These are phyloP conservation scores for Penicillium waksmanii DNA, from an alignment of 495 filamentous ascomycete species.

Conservation along the genomic window DNA sequence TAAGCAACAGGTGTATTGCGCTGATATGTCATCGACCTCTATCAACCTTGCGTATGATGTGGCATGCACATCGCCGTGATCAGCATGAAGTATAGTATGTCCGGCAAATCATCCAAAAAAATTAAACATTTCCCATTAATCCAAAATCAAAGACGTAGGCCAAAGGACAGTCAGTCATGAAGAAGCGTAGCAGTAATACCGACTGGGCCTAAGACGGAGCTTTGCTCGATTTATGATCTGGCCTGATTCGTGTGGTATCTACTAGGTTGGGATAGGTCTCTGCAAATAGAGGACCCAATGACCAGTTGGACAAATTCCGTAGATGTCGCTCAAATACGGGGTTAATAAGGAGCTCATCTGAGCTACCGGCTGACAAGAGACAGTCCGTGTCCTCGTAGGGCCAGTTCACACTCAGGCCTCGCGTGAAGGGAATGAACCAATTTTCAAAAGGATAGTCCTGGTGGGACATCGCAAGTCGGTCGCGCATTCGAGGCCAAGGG, in stretches of 20 bases:
- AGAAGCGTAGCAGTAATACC: constrained; percentile 9
- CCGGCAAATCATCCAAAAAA: neutral
- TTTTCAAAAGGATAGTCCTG: constrained; percentile 66
- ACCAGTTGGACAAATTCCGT: constrained; percentile 71
- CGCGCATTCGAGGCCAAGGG: constrained; percentile 75
- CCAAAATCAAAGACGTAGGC: neutral
- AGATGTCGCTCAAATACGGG: constrained; percentile 80
- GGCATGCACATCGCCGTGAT: neutral
- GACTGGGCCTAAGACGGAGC: constrained; percentile 1
- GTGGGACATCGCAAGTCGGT: constrained; percentile 55
- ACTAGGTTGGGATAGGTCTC: constrained; percentile 62
- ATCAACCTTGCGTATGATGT: neutral
- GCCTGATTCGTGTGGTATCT: constrained; percentile 55
- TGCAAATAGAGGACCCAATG: constrained; percentile 69
- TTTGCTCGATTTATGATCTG: constrained; percentile 15
- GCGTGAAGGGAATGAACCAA: constrained; percentile 79
- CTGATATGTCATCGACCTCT: neutral
- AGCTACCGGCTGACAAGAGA: constrained; percentile 57
- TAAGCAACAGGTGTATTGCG: neutral
- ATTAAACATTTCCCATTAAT: neutral
- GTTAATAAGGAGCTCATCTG: constrained; percentile 70
- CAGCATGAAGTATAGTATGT: neutral
- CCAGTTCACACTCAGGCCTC: constrained; percentile 75
- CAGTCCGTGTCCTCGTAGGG: constrained; percentile 69
- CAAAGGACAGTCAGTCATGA: neutral